A percentile compares a stretch with the other conserved stretches of the same genome.
Evolutionary conservation across 2,329 filamentous ascomycete genomes (phyloP).

Genomic region (Zymoseptoria ardabiliae): DNA sequence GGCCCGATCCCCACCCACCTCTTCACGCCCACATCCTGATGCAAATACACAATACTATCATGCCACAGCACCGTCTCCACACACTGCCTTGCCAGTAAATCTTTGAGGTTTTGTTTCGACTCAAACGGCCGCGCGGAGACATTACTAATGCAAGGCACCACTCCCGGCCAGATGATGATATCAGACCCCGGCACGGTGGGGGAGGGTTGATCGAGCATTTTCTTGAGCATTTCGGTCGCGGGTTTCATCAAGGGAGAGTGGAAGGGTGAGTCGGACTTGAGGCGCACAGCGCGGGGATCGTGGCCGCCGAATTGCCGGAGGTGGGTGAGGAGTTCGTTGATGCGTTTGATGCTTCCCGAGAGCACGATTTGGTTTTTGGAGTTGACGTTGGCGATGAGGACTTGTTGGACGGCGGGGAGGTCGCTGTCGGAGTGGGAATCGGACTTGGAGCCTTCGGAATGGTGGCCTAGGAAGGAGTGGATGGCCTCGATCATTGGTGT

Average conservation of each 20-base stretch:
- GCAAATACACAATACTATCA: slow-evolving; percentile 83
- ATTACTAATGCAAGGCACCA: slow-evolving; percentile 76
- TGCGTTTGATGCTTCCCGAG: slow-evolving; percentile 76
- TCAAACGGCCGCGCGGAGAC: slow-evolving; percentile 72
- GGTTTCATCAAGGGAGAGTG: slow-evolving; percentile 89
- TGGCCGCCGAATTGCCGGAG: slow-evolving; percentile 84
- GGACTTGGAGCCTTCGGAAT: slow-evolving; percentile 56
- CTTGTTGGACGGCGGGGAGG: slow-evolving; percentile 72
- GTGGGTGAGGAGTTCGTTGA: slow-evolving; percentile 74
- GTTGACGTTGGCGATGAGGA: slow-evolving; percentile 89
- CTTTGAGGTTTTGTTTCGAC: slow-evolving; percentile 66
- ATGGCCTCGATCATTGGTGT: slow-evolving; percentile 63
- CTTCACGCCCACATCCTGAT: slow-evolving; percentile 72
- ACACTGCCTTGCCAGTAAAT: slow-evolving; percentile 70
- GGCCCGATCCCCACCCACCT: slow-evolving; percentile 90
- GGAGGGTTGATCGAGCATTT: slow-evolving; percentile 50
- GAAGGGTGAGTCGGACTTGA: slow-evolving; percentile 85
- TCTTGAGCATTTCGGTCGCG: slow-evolving; percentile 65
- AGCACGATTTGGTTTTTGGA: slow-evolving; percentile 94
- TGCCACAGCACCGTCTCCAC: slow-evolving; percentile 94
- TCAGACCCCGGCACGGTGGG: slow-evolving; percentile 54
- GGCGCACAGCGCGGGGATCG: slow-evolving; percentile 76
- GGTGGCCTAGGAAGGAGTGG: slow-evolving; percentile 67
- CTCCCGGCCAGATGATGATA: slow-evolving; percentile 66
- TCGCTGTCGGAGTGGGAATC: slow-evolving; percentile 54